Evolutionary conservation across 2,329 filamentous ascomycete species (phyloP).

Genomic region (Verticillium dahliae): DNA sequence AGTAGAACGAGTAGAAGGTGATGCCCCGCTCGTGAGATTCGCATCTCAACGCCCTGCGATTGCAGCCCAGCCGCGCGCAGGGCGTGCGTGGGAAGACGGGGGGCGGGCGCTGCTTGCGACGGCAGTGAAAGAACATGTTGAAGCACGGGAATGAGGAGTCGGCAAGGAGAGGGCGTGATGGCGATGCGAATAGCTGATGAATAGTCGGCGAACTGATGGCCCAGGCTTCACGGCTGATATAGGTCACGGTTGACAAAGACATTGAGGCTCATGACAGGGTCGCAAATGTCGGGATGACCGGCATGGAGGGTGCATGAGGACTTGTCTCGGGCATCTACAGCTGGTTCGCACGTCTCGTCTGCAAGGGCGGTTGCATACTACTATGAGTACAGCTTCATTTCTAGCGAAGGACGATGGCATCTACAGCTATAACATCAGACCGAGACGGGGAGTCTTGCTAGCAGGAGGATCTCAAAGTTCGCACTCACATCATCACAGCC

Average conservation of each 20-base stretch:
- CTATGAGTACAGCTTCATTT: too few species aligned
- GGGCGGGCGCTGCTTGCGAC: background rate
- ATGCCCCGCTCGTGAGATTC: slow-evolving; percentile 2
- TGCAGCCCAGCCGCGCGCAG: slow-evolving; percentile 7
- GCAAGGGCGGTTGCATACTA: background rate
- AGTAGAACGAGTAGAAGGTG: slow-evolving; percentile 7
- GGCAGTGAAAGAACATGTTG: slow-evolving; percentile 12
- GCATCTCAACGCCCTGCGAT: slow-evolving; percentile 7
- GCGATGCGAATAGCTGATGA: background rate
- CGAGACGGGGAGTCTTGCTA: too few species aligned
- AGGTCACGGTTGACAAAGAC: background rate
- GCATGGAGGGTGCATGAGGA: background rate
- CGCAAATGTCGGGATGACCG: background rate
- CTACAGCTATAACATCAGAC: too few species aligned
- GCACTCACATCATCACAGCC: too few species aligned
- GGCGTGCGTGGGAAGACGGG: background rate
- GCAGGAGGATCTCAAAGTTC: too few species aligned
- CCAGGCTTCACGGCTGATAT: background rate
- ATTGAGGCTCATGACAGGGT: background rate
- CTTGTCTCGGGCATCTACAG: background rate
- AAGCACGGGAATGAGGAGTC: background rate
- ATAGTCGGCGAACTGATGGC: background rate
- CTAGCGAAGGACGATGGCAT: too few species aligned
- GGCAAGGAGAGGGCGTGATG: background rate
- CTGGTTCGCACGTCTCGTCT: background rate